Percentiles rank a stretch among this genome's conserved stretches.
These are phyloP conservation scores for Pythium scleroteichum DNA, from an alignment of 352 stramenopile genomes.

Conservation along the genomic window DNA sequence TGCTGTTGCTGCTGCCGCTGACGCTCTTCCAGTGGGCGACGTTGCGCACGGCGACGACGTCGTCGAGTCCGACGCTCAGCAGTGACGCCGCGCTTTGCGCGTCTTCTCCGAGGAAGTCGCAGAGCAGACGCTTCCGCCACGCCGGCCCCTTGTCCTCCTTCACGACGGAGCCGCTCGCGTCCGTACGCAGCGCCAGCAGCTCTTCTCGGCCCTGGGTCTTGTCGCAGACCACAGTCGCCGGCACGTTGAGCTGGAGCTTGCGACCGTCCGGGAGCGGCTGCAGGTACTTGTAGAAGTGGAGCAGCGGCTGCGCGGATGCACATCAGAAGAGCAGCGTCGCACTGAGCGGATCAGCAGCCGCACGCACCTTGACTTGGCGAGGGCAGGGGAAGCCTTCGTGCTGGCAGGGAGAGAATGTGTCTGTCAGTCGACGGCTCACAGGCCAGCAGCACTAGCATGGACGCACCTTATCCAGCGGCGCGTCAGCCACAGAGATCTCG, in stretches of 20 bases:
- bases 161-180: constrained; percentile 45
- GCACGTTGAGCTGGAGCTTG: constrained; percentile 58
- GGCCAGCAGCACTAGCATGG: neutral
- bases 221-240: constrained; percentile 65
- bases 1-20: constrained; percentile 40
- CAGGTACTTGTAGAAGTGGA: constrained; percentile 87
- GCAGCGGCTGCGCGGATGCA: constrained; percentile 43
- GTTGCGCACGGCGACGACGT: constrained; percentile 62
- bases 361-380: constrained; percentile 34
- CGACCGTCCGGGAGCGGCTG: constrained; percentile 53
- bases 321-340: too few species aligned
- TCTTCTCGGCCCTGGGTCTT: constrained; percentile 50
- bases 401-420: neutral
- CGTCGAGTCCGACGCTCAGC: constrained; percentile 24
- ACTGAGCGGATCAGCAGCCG: neutral
- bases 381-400: constrained; percentile 36
- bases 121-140: constrained; percentile 65
- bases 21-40: constrained; percentile 49
- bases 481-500: constrained; percentile 34
- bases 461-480: neutral
- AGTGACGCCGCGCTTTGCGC: constrained; percentile 18
- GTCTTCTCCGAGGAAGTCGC: constrained; percentile 35
- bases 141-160: constrained; percentile 45
- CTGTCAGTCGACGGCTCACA: neutral
- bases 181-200: constrained; percentile 59